Base-by-base conservation (phyloP, 2,329 filamentous ascomycete genomes). In the Aschersonia sp. region DNA sequence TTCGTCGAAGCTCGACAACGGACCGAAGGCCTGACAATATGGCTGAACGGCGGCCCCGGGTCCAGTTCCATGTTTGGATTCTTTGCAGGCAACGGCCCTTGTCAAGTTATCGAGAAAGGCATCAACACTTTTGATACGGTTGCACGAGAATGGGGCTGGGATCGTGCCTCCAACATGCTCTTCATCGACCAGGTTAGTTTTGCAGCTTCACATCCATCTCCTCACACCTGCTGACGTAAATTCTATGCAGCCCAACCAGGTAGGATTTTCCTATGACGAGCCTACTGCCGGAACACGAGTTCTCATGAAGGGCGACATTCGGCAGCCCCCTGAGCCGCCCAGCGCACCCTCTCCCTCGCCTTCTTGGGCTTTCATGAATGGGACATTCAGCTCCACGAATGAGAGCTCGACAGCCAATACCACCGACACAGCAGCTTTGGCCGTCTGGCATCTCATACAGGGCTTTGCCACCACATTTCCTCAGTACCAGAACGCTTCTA, bases 11-110 rank as follows among this genome's bases (percentile, higher is more conserved):
- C 67, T 12, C 67, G 69, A 30, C 58, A 69, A 49, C 59, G 58
- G 5, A 69, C 68, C 4, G 60, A 68, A 10, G 59, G 59, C 45
- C 56, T 72, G 49, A 69, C 77, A 4, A 73, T 83, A 56, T 84
- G 77, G 76, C 67, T 84, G 52, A 83, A 82, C 59, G 81, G 81
- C 45, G 80, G 81, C 1, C 80, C 81, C 1, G 81, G 81, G 5
- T 71, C 71, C 43, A 81, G 76, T 56, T 81, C 77, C 46, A 72
- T 84, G 68, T 69, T 78, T 48, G 79, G 79, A 30, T 67, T 84
- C 53, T 83, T 83, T 54, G 66, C 67, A 6, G 79, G 79, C 55
- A 68, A 73, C 48, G 80, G 80, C 4, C 71, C 70, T 30, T 77
- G 68, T 53, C 63, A 73, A 54, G 61, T 76, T 32, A 58, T 77